Percentiles rank a stretch among this genome's conserved stretches.
Evolutionary conservation across 495 filamentous ascomycete genomes (phyloP).

Genomic region (Neurospora sp.): DNA sequence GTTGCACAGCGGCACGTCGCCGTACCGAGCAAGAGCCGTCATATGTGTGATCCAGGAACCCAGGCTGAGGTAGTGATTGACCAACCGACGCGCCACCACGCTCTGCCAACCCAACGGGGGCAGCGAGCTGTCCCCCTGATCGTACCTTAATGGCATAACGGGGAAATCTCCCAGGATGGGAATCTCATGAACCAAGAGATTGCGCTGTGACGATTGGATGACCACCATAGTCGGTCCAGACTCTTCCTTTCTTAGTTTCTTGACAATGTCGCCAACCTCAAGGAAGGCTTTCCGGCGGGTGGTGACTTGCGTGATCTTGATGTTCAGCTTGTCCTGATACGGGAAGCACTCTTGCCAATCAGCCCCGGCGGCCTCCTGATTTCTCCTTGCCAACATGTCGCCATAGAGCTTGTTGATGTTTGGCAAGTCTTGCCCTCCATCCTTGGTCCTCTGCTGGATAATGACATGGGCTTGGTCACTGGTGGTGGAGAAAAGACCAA

Average conservation of each 20-base stretch:
- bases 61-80: slow-evolving; percentile 81
- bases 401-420: slow-evolving; percentile 85
- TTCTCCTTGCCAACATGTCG: slow-evolving; percentile 56
- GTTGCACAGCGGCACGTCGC: slow-evolving; percentile 90
- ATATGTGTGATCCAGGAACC: slow-evolving; percentile 88
- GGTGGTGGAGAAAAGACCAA: slow-evolving; percentile 81
- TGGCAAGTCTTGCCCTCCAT: slow-evolving; percentile 67
- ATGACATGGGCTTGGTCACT: slow-evolving; percentile 74
- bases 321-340: slow-evolving; percentile 80
- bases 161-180: slow-evolving; percentile 80
- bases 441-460: slow-evolving; percentile 67
- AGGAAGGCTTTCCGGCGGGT: slow-evolving; percentile 80
- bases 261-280: slow-evolving; percentile 73
- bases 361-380: slow-evolving; percentile 55
- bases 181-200: slow-evolving; percentile 71
- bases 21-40: slow-evolving; percentile 77
- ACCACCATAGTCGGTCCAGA: slow-evolving; percentile 66
- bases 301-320: slow-evolving; percentile 78
- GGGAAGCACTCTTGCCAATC: slow-evolving; percentile 69
- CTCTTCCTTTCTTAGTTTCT: slow-evolving; percentile 82
- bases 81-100: slow-evolving; percentile 74
- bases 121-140: slow-evolving; percentile 74
- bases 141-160: slow-evolving; percentile 65
- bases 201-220: slow-evolving; percentile 80
- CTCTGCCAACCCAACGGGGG: slow-evolving; percentile 91